Base-by-base conservation (phyloP, 768 basidiomycete genomes). In the Candolleomyces eurysporus region DNA sequence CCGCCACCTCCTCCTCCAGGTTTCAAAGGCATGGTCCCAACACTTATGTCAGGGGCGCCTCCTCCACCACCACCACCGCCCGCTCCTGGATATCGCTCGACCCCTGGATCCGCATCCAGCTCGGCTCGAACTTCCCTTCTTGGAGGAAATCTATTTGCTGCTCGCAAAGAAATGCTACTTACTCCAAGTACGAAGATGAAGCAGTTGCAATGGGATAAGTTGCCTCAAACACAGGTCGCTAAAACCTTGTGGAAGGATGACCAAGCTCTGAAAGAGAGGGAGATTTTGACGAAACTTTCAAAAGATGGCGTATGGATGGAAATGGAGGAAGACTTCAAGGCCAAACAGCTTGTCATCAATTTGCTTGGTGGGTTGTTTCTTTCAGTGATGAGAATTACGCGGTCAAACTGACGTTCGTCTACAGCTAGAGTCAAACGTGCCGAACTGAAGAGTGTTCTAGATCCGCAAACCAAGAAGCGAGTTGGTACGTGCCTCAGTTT, bases 311-410 rank as follows among this genome's bases (percentile, higher is more conserved):
- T 99, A 14, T 98, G 95, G 90, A 83, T 82, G 68, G 90, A 95
- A 76, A 98, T 99, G 91, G 95, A 98, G 72, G 91, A 96, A 69
- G 95, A 95, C 71, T 99, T 99, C 79, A 94, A 95, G 70, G 95
- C 95, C 17, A 95, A 95, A 74, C 93, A 97, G 72, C 80, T 96
- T 52, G 94, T 96, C 60, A 91, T 92, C 61, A 94, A 93, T 69
- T 76, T 95, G 11, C 86, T 97, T 79, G 90, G 94, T 93, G 70
- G 62, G 79, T 64, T n/a, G 64, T 61, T 36, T 11, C 36, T 7
- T 36, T 36, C 6, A 5, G 55, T 61, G 30, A 48, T 61, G 50
- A 22, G 43, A 58, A 48, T 46, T 59, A 5, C 6, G 17, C 9
- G 40, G 32, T 53, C 43, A 1, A 31, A 50, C 39, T 43, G 54